Evolutionary conservation across 2,329 filamentous ascomycete genomes (phyloP).

Genomic region (Hypoxylon sp.): DNA sequence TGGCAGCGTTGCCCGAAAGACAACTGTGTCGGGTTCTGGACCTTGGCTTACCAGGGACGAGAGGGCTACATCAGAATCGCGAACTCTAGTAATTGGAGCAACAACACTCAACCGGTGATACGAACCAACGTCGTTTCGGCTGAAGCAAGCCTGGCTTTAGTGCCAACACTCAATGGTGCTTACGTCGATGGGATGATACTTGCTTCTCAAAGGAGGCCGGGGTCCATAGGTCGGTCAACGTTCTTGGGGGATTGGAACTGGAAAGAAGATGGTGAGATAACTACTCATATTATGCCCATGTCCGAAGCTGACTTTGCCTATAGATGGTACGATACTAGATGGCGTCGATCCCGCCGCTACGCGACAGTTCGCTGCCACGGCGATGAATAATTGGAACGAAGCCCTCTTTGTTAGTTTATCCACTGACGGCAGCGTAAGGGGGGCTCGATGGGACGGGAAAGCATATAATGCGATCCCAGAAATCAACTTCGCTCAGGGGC

Average conservation of each 20-base stretch:
- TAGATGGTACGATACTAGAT: constrained; percentile 34
- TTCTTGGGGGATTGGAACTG: constrained; percentile 36
- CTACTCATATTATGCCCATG: too few relatives aligned
- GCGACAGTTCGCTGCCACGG: constrained; percentile 40
- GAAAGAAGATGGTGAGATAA: constrained; percentile 35
- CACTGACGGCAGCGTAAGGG: constrained; percentile 27
- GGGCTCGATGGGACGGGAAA: constrained; percentile 25
- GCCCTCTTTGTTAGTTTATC: constrained; percentile 28
- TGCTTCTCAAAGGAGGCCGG: constrained; percentile 35
- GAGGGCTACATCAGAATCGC: constrained; percentile 39
- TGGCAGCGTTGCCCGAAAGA: constrained; percentile 41
- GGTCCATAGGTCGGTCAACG: constrained; percentile 30
- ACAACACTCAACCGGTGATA: constrained; percentile 27
- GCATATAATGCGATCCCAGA: constrained; percentile 22
- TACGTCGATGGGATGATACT: constrained; percentile 37
- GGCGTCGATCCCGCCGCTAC: constrained; percentile 32
- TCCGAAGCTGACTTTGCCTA: constrained; percentile 16
- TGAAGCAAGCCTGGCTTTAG: constrained; percentile 38
- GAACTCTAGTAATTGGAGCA: constrained; percentile 40
- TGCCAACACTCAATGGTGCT: constrained; percentile 32
- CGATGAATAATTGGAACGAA: constrained; percentile 41
- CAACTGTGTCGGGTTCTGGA: constrained; percentile 36
- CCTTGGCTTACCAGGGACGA: constrained; percentile 40
- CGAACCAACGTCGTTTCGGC: constrained; percentile 28
- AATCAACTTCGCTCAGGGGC: constrained; percentile 33